phyloP scores from a whole-genome alignment of 2,329 filamentous ascomycete species.

The Acrocalymma vagum region DNA sequence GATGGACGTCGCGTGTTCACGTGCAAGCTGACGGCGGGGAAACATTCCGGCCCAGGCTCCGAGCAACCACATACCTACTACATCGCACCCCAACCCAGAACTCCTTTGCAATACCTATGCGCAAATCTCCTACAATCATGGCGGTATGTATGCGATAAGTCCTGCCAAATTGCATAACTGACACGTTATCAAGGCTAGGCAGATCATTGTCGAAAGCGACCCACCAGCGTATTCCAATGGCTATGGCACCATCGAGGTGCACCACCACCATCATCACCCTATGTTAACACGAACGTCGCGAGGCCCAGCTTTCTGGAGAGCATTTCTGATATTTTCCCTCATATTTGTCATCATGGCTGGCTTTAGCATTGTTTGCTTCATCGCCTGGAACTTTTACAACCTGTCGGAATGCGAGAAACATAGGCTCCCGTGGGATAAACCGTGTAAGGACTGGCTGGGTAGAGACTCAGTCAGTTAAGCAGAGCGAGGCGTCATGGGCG shows the following conservation, averaged over 20 bases:
- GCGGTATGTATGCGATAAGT: no score
- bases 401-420: conserved; percentile 33
- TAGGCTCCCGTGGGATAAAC: conserved; percentile 29
- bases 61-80: no score
- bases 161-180: no score
- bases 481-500: no score
- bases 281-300: conserved; percentile 9
- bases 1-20: no score
- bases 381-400: conserved; percentile 34
- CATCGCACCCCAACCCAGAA: no score
- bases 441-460: conserved; percentile 33
- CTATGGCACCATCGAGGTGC: conserved; percentile 32
- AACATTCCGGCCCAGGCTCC: no score
- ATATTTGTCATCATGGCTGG: conserved; percentile 19
- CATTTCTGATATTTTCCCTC: conserved; percentile 18
- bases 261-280: conserved; percentile 28
- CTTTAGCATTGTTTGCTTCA: conserved; percentile 25
- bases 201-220: conserved; percentile 18
- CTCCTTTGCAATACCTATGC: no score
- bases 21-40: no score
- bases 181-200: no score
- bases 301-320: conserved; percentile 20
- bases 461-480: conserved; percentile 9
- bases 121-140: no score
- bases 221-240: conserved; percentile 30